Evolutionary conservation across 2,329 filamentous ascomycete genomes (phyloP).

Genomic region (Pseudogymnoascus sp.): DNA sequence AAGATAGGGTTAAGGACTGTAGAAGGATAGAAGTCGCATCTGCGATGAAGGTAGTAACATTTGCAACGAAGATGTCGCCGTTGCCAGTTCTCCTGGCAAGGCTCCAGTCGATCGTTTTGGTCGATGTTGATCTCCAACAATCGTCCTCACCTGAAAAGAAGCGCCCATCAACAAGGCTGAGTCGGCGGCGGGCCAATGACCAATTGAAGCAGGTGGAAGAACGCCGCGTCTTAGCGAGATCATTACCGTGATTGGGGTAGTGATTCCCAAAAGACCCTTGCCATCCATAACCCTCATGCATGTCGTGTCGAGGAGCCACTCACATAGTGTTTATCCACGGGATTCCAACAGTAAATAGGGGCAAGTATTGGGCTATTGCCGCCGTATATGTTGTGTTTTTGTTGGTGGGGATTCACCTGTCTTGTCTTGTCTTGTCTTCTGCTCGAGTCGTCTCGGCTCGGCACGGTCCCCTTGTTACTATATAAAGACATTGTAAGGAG

Average conservation of each 20-base stretch:
- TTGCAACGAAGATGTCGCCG: not conserved
- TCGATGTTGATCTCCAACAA: not conserved
- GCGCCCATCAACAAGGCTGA: not conserved
- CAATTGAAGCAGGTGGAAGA: not conserved
- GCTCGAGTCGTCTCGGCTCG: not conserved
- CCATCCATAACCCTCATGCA: not conserved
- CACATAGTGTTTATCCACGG: not conserved
- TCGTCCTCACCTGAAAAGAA: not conserved
- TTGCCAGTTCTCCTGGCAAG: constrained; percentile 1
- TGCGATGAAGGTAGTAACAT: not conserved
- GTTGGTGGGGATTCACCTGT: not conserved
- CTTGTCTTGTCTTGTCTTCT: not conserved
- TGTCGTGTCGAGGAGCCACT: not conserved
- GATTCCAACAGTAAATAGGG: not conserved
- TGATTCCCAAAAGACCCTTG: not conserved
- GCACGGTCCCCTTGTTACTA: not conserved
- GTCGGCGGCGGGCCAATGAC: not conserved
- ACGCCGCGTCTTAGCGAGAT: not conserved
- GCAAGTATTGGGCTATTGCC: not conserved
- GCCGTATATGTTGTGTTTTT: not conserved
- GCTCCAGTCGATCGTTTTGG: not conserved
- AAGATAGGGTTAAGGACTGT: not conserved
- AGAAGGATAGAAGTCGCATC: not conserved
- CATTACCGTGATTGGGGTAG: not conserved
- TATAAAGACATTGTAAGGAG: not conserved